Percentiles rank a stretch among this genome's conserved stretches.
Evolutionary conservation across 495 filamentous ascomycete species (phyloP).

Genomic region (Neurospora tetraspora): DNA sequence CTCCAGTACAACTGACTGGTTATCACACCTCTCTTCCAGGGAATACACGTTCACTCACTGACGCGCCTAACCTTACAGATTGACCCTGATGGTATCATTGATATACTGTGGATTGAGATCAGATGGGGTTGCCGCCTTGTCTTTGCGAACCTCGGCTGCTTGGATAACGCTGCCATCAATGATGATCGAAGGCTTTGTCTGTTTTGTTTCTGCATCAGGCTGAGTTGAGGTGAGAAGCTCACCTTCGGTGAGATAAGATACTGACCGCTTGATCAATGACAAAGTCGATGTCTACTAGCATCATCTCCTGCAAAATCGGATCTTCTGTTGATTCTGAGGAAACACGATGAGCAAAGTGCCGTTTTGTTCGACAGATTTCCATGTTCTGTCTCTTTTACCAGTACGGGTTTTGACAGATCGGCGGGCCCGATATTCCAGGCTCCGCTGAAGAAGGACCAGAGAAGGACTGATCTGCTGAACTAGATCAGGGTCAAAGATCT

Average conservation of each 20-base stretch:
- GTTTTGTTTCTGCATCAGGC: background rate
- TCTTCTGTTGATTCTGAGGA: background rate
- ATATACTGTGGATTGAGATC: background rate
- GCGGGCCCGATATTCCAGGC: background rate
- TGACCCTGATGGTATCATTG: background rate
- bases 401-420: background rate
- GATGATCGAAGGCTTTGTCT: background rate
- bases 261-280: background rate
- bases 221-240: background rate
- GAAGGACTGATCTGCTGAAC: background rate
- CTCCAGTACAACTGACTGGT: background rate
- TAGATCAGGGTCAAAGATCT: background rate
- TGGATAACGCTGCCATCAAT: background rate
- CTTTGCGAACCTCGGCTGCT: background rate
- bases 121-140: background rate
- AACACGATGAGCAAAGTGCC: background rate
- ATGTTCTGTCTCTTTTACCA: background rate
- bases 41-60: background rate
- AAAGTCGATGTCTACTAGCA: background rate
- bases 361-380: background rate
- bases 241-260: background rate
- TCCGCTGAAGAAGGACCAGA: background rate
- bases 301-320: background rate
- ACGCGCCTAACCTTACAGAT: background rate
- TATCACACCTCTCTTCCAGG: background rate